Conservation (phyloP, 306 rosid genomes). For the Vachellia collinsii region DNA sequence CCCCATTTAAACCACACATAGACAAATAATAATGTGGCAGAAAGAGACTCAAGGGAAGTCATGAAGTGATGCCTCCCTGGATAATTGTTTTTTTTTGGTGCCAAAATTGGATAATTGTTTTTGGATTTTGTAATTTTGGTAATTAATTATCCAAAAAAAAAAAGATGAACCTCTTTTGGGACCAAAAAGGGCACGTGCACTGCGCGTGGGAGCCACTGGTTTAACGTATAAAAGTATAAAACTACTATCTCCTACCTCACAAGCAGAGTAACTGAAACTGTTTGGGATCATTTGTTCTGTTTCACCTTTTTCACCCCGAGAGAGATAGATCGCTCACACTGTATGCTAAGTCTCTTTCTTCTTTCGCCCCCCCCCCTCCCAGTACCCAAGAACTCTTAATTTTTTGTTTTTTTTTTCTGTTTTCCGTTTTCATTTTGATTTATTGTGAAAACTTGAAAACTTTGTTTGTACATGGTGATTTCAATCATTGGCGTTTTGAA, state of each 20-base stretch:
- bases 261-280: constrained; percentile 5
- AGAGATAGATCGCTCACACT: not conserved
- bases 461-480: not conserved
- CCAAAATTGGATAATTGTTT: not conserved
- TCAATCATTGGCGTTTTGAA: not conserved
- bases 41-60: not conserved
- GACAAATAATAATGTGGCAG: not conserved
- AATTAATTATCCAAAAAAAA: too few species aligned
- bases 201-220: constrained; percentile 30
- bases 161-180: not conserved
- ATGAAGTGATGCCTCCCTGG: too few species aligned
- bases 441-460: not conserved
- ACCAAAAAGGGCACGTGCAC: not conserved
- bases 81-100: not conserved
- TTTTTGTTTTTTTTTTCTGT: too few species aligned
- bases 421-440: not conserved
- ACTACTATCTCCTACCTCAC: not conserved
- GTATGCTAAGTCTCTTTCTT: not conserved
- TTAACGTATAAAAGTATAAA: not conserved
- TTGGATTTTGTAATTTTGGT: not conserved
- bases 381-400: not conserved
- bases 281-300: not conserved
- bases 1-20: not conserved
- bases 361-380: not conserved
- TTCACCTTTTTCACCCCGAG: not conserved